Conservation (phyloP, 768 basidiomycete species). For the Pulveroboletus ravenelii region DNA sequence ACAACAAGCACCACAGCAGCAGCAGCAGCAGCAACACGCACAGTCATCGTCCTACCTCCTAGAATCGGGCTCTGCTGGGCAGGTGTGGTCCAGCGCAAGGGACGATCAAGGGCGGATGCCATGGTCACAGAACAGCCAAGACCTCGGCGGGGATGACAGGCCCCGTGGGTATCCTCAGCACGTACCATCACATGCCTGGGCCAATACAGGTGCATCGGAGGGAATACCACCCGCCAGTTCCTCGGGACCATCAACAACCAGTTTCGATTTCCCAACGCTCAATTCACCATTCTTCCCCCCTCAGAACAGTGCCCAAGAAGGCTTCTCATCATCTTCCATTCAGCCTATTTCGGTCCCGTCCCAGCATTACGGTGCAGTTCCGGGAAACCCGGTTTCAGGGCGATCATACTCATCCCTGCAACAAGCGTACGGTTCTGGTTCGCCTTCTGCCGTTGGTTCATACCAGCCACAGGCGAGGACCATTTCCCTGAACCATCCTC, state of each 20-base stretch:
- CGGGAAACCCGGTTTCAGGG: slow-evolving; percentile 21
- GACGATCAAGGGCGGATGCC: slow-evolving; percentile 22
- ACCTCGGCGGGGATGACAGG: slow-evolving; percentile 20
- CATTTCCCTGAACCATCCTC: slow-evolving; percentile 10
- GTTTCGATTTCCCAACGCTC: slow-evolving; percentile 47
- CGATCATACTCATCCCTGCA: slow-evolving; percentile 28
- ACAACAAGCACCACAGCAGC: neutral
- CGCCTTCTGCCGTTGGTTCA: slow-evolving; percentile 11
- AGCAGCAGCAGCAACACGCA: slow-evolving; percentile 14
- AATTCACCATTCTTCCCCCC: slow-evolving; percentile 54
- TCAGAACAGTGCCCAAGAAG: slow-evolving; percentile 31
- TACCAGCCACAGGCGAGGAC: slow-evolving; percentile 28
- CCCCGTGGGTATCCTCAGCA: slow-evolving; percentile 29
- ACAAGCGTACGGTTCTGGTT: slow-evolving; percentile 19
- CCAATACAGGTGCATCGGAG: slow-evolving; percentile 17
- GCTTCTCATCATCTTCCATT: slow-evolving; percentile 30
- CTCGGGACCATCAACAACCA: slow-evolving; percentile 19
- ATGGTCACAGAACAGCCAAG: slow-evolving; percentile 27
- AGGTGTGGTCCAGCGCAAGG: slow-evolving; percentile 19
- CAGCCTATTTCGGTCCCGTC: slow-evolving; percentile 28
- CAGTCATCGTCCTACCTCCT: slow-evolving; percentile 23
- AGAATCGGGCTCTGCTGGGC: slow-evolving; percentile 15
- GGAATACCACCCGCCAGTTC: slow-evolving; percentile 20
- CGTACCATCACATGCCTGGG: slow-evolving; percentile 25
- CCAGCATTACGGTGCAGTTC: slow-evolving; percentile 27